phyloP scores from a whole-genome alignment of 1,284 basidiomycete genomes.

The Trichosporon inkin region DNA sequence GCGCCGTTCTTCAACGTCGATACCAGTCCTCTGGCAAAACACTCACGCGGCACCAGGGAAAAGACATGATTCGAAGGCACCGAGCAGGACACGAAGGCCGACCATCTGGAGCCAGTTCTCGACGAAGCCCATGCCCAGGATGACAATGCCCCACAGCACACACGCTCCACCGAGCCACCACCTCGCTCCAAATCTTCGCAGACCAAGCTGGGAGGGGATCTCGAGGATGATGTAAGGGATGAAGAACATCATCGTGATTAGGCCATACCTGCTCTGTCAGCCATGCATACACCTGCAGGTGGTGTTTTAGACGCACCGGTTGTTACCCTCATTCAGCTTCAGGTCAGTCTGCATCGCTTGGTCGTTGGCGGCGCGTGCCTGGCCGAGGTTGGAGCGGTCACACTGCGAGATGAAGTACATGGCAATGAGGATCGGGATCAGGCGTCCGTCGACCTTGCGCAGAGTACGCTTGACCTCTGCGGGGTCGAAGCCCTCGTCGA shows the following conservation, averaged over 20 bases:
- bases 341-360: slow-evolving; percentile 33
- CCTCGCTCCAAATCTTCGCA: slow-evolving; percentile 23
- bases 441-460: slow-evolving; percentile 19
- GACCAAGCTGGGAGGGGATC: slow-evolving; percentile 24
- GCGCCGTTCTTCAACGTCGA: slow-evolving; percentile 11
- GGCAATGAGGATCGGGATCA: slow-evolving; percentile 13
- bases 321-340: slow-evolving; percentile 29
- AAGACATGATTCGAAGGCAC: slow-evolving; percentile 46
- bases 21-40: slow-evolving; percentile 45
- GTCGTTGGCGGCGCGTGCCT: slow-evolving; percentile 21
- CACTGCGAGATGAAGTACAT: slow-evolving; percentile 25
- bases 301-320: slow-evolving; percentile 44
- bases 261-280: slow-evolving; percentile 38
- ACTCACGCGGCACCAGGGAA: slow-evolving; percentile 46
- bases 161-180: slow-evolving; percentile 17
- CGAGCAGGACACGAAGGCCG: slow-evolving; percentile 41
- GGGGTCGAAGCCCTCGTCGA: slow-evolving; percentile 21
- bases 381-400: slow-evolving; percentile 29
- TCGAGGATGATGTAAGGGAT: slow-evolving; percentile 49
- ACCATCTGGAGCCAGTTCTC: slow-evolving; percentile 32
- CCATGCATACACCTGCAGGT: not conserved
- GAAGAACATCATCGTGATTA: slow-evolving; percentile 47
- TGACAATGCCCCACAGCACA: slow-evolving; percentile 44
- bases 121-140: slow-evolving; percentile 37
- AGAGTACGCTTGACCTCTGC: slow-evolving; percentile 4